A percentile compares a stretch with the other conserved stretches of the same genome.
Conservation (phyloP, 2,329 filamentous ascomycete genomes). For the Trichoderma atrobrunneum region DNA sequence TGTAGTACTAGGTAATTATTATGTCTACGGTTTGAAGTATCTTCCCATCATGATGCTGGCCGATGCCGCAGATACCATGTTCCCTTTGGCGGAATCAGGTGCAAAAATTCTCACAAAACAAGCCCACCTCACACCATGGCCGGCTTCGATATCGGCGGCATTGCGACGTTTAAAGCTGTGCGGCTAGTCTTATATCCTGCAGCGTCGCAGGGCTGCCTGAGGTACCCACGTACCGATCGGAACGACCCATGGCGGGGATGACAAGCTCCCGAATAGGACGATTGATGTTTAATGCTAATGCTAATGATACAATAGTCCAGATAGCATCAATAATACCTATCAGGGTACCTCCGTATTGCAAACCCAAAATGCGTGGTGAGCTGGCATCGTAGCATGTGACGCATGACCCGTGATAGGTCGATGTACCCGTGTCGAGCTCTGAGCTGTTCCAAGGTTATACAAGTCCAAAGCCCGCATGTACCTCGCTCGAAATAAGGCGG, state of each 20-base stretch:
- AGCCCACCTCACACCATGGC: constrained; percentile 68
- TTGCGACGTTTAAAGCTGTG: constrained; percentile 56
- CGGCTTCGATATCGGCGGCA: constrained; percentile 73
- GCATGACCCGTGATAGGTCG: background rate
- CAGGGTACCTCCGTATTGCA: background rate
- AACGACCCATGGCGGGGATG: background rate
- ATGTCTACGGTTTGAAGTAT: background rate
- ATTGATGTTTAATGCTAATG: background rate
- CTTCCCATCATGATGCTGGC: background rate
- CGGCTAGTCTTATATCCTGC: constrained; percentile 59
- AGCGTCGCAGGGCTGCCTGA: background rate
- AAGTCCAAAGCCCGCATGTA: background rate
- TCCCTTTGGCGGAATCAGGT: background rate
- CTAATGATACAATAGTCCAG: background rate
- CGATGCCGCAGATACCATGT: background rate
- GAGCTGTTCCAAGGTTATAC: background rate
- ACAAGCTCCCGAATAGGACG: background rate
- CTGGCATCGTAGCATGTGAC: background rate
- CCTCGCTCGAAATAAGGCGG: background rate
- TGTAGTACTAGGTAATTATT: background rate
- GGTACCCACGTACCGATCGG: background rate
- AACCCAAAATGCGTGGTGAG: background rate
- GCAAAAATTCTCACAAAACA: constrained; percentile 66
- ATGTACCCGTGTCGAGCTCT: background rate
- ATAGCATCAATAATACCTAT: background rate